Evolutionary conservation across 2,329 filamentous ascomycete species (phyloP).

Genomic region (Aspergillus intermedius): DNA sequence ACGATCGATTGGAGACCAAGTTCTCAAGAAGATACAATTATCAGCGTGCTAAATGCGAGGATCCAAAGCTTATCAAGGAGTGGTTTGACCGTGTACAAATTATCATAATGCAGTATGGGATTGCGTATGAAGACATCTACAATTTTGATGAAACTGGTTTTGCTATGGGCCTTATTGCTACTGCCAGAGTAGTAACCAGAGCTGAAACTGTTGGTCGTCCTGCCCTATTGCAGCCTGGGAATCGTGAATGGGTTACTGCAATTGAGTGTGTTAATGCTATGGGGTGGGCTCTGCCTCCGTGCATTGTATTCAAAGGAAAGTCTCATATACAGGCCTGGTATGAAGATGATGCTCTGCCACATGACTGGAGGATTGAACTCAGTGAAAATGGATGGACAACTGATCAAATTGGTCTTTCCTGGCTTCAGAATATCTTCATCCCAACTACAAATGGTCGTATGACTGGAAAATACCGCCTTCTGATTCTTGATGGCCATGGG

Average conservation of each 20-base stretch:
- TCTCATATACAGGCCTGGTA: too few species aligned
- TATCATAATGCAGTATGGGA: conserved; percentile 4
- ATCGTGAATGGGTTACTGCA: not conserved
- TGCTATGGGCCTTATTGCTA: not conserved
- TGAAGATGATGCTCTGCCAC: too few species aligned
- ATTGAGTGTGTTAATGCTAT: not conserved
- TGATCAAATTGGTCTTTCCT: too few species aligned
- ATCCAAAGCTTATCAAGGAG: conserved; percentile 1
- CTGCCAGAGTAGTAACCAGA: conserved; percentile 5
- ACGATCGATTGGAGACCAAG: not conserved
- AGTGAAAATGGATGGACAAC: too few species aligned
- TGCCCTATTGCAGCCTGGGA: conserved; percentile 8
- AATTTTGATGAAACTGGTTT: conserved; percentile 3
- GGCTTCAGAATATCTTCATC: too few species aligned
- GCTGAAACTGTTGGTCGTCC: not conserved
- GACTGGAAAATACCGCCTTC: too few species aligned
- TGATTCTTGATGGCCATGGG: too few species aligned
- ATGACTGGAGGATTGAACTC: too few species aligned
- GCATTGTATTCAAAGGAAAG: too few species aligned
- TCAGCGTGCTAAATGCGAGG: not conserved
- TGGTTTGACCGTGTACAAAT: conserved; percentile 6
- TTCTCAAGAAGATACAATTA: conserved; percentile 1
- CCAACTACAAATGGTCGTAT: too few species aligned
- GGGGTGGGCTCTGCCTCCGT: not conserved
- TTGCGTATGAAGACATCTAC: conserved; percentile 7